Evolutionary conservation across 1,284 basidiomycete species (phyloP), one percentile per base, ranked within the genome.

Genomic region (Cryptococcus sp.): DNA sequence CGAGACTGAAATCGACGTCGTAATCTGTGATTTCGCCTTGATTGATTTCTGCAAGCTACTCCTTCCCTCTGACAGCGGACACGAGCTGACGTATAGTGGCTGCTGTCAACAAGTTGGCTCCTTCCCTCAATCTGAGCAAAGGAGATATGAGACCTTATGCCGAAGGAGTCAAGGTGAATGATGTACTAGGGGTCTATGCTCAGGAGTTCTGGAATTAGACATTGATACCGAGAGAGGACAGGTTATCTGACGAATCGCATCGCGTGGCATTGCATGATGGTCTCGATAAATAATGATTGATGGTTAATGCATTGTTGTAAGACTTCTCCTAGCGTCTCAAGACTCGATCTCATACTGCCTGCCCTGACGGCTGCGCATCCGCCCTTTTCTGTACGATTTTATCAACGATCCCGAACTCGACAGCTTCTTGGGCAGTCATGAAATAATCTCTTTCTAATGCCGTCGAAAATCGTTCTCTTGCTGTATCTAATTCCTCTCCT

Each of bases 401-500:
- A 76, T 96, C 91, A 40, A 94, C 86, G 54, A 96, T 87, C 24
- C 91, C 91, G 74, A 94, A 94, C 42, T 84, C 81, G 60, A 90
- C 78, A 14, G 91, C 89, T 77, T 91, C 87, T 68, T 85, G 81
- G 4, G 91, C 87, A 47, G 88, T 92, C 85, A 96, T 86, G 75
- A 91, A 96, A 75, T 92, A 92, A 73, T 96, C 91, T 53, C 91
- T 82, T 76, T 96, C 91, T 55, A 96, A 76, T 32, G 91, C 89
- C 53, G 78, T 85, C 71, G 88, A 91, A 69, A 94, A 94, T 18
- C 91, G 82, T 59, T 78, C 76, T 53, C 87, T 62, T 11, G 86
- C 88, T 37, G 79, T 80, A 44, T 79, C 80, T 49, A 81, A 77
- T 48, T 72, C 79, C 74, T 94, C 91, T 37, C 78, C 83, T 31